Evolutionary conservation across 305 asterid species (phyloP).

Genomic region (Lippia alba): DNA sequence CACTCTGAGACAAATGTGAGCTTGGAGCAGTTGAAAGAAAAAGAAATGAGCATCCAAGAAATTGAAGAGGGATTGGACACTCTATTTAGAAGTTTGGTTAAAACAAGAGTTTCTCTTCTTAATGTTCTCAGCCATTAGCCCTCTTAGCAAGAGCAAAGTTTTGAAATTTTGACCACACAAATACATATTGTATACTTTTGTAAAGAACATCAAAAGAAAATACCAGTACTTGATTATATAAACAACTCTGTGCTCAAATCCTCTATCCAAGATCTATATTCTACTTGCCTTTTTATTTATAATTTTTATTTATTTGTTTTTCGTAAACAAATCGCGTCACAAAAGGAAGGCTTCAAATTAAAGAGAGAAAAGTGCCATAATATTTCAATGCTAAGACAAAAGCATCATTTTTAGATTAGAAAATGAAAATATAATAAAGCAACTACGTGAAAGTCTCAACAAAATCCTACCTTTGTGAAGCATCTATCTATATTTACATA

Average conservation of each 20-base stretch:
- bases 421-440: no score
- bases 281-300: neutral
- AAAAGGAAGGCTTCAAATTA: neutral
- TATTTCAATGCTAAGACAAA: no score
- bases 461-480: no score
- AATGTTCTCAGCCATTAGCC: conserved; percentile 25
- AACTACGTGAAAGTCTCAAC: no score
- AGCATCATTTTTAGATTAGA: no score
- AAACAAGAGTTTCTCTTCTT: conserved; percentile 34
- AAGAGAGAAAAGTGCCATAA: no score
- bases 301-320: no score
- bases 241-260: neutral
- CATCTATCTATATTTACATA: no score
- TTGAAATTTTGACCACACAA: neutral
- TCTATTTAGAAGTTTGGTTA: conserved; percentile 23
- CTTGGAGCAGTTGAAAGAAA: conserved; percentile 26
- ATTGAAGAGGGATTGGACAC: conserved; percentile 32
- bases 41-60: conserved; percentile 41
- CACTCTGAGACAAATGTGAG: conserved; percentile 5
- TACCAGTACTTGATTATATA: neutral
- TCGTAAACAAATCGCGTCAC: no score
- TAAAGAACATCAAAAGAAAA: neutral
- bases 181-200: neutral
- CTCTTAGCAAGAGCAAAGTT: neutral
- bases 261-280: neutral